Evolutionary conservation across 1,284 basidiomycete species (phyloP).

Genomic region (Meripilus lineatus): DNA sequence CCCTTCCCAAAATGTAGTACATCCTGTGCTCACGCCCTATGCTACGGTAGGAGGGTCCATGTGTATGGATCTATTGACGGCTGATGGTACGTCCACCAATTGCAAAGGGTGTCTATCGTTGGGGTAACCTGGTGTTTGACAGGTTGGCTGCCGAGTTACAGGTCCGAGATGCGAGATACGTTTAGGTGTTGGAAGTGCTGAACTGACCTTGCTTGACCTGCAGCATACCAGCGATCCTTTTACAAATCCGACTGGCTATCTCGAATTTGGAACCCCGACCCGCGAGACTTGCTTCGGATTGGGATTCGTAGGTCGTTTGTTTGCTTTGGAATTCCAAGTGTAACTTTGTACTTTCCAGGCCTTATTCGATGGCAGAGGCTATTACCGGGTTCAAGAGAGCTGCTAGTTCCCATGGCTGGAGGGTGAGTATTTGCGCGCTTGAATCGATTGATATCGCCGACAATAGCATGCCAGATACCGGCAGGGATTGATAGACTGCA

Average conservation of each 20-base stretch:
- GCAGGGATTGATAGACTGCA: no score
- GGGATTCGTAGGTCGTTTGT: conserved; percentile 26
- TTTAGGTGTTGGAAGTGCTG: not conserved
- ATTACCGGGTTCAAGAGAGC: conserved; percentile 53
- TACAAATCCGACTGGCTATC: conserved; percentile 60
- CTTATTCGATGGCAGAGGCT: conserved; percentile 49
- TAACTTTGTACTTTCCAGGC: conserved; percentile 29
- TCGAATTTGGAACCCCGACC: conserved; percentile 55
- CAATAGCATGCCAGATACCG: no score
- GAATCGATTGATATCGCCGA: no score
- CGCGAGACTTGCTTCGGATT: conserved; percentile 44
- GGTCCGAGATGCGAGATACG: conserved; percentile 25
- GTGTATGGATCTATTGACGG: conserved; percentile 62
- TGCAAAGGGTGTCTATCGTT: no score
- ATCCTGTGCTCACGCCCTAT: no score
- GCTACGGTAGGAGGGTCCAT: conserved; percentile 62
- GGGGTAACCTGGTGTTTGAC: no score
- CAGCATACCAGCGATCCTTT: conserved; percentile 54
- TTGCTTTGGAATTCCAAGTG: not conserved
- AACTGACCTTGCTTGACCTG: not conserved
- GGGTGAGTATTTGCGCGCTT: conserved; percentile 36
- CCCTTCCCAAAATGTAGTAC: no score
- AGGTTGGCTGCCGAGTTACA: conserved; percentile 65
- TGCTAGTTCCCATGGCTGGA: conserved; percentile 54
- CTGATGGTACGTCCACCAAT: conserved; percentile 48